phyloP scores from a whole-genome alignment of 2,329 filamentous ascomycete species.

The Colletotrichum caudatum region DNA sequence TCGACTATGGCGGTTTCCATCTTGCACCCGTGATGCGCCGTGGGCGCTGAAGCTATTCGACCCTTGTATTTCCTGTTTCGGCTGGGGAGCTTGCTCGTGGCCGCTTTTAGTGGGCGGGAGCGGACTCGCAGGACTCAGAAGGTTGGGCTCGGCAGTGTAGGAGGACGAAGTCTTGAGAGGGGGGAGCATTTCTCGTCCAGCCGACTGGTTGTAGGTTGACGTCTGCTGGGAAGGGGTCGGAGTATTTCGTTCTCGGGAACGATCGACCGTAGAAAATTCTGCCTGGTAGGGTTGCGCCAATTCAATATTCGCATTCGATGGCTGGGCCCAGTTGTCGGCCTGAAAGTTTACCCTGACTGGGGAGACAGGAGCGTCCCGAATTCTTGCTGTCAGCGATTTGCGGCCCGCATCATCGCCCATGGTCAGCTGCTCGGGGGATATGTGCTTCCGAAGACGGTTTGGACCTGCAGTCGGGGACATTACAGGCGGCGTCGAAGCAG shows the following conservation, averaged over 20 bases:
- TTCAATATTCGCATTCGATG: slow-evolving; percentile 66
- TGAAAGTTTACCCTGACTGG: slow-evolving; percentile 68
- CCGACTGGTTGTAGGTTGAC: slow-evolving; percentile 34
- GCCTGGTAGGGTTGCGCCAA: slow-evolving; percentile 47
- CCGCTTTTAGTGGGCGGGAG: slow-evolving; percentile 17
- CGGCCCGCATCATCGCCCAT: slow-evolving; percentile 49
- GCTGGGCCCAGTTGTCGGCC: slow-evolving; percentile 63
- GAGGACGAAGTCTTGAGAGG: slow-evolving; percentile 32
- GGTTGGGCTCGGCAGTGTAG: slow-evolving; percentile 27
- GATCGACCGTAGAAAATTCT: slow-evolving; percentile 46
- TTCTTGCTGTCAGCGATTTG: slow-evolving; percentile 56
- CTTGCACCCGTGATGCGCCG: slow-evolving; percentile 51
- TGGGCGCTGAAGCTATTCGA: slow-evolving; percentile 50
- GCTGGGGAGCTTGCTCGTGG: slow-evolving; percentile 14
- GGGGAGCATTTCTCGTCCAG: slow-evolving; percentile 37
- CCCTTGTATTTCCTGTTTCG: slow-evolving; percentile 42
- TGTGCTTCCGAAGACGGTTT: slow-evolving; percentile 47
- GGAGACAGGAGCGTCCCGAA: slow-evolving; percentile 66
- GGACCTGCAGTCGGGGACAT: slow-evolving; percentile 47
- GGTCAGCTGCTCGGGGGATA: slow-evolving; percentile 49
- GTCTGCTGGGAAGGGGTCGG: slow-evolving; percentile 56
- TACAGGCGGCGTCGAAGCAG: slow-evolving; percentile 48
- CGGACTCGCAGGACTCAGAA: slow-evolving; percentile 19
- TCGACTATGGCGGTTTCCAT: slow-evolving; percentile 61
- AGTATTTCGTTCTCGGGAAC: slow-evolving; percentile 48